Evolutionary conservation across 768 basidiomycete genomes (phyloP), one percentile per base, ranked within the genome.

Genomic region (Boletus barrowsii): DNA sequence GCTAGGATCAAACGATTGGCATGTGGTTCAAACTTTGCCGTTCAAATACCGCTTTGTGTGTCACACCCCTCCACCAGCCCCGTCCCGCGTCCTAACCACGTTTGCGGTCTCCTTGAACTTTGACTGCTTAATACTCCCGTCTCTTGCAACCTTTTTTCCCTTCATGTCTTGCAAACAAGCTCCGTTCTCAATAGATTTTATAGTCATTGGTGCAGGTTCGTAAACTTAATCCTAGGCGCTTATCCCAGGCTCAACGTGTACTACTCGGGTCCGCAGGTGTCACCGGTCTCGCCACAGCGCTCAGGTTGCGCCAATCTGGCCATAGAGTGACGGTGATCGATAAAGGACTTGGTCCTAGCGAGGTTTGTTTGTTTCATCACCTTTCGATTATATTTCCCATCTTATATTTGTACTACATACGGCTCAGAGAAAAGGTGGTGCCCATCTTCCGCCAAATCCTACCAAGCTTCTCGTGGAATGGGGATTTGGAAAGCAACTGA

Each of bases 321-420:
- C 86, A 88, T 68, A 69, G 73, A 29, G 84, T 87, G 33, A 72
- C 75, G 1, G 75, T 88, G 2, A 55, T 87, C 24, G 86, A 87
- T 56, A 73, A 76, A 56, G 73, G 72, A 13, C 68, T 73, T 55
- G 79, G 79, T 20, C 76, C 74, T 20, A 63, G 68, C 24, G 72
- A 74, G 59, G 78, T 78, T 17, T n/a, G 69, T 51, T 45, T 35
- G 5, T 33, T 11, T 14, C 18, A 15, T 37, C 53, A 1, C 15
- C 33, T 9, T 32, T 22, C 35, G 37, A 22, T 53, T 14, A 6
- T 32, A 8, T 26, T 33, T 15, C 45, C 11, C 33, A 3, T 17
- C 39, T 55, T 22, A 51, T 47, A 7, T 42, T 53, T 11, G 18
- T 10, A 18, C 18, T 6, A 51, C 37, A 44, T 53, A 22, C 9